phyloP scores from a whole-genome alignment of 352 stramenopile genomes.

The Thalassiosira oceanica region DNA sequence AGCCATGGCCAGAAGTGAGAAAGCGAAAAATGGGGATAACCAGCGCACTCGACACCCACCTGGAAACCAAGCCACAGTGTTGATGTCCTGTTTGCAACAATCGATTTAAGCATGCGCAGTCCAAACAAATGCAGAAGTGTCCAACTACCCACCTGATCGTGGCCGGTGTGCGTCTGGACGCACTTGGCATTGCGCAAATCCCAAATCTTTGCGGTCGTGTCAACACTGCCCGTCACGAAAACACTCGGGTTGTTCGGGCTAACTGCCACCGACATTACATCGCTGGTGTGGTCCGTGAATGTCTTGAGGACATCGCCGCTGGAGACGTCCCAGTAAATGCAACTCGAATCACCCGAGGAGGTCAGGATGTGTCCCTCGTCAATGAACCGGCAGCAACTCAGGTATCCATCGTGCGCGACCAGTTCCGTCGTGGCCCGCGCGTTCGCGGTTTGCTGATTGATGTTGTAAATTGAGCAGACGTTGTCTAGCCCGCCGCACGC shows the following conservation, averaged over 20 bases:
- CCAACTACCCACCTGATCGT: no score
- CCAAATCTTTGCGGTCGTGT: no score
- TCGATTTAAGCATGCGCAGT: no score
- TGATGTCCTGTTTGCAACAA: no score
- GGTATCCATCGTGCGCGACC: constrained; percentile 95
- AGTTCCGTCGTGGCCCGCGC: constrained; percentile 93
- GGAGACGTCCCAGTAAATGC: constrained; percentile 98
- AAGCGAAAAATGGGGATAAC: no score
- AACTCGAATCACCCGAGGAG: constrained; percentile 94
- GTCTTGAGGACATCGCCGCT: constrained; percentile 89
- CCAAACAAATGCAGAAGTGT: no score
- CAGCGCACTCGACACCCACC: no score
- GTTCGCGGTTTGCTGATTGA: constrained; percentile 65
- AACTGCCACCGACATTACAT: constrained; percentile 97
- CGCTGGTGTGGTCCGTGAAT: constrained; percentile 96
- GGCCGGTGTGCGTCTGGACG: no score
- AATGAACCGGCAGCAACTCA: constrained; percentile 97
- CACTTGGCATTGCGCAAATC: no score
- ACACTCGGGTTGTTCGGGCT: constrained; percentile 90
- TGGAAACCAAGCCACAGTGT: no score
- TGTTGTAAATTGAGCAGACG: constrained; percentile 98
- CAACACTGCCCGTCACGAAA: constrained; percentile 96
- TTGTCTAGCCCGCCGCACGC: constrained; percentile 98
- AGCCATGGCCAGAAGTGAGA: constrained; percentile 98
- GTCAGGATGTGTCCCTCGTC: constrained; percentile 92